phyloP scores from a whole-genome alignment of 208 protist species.

The Tetramitus jugosus region DNA sequence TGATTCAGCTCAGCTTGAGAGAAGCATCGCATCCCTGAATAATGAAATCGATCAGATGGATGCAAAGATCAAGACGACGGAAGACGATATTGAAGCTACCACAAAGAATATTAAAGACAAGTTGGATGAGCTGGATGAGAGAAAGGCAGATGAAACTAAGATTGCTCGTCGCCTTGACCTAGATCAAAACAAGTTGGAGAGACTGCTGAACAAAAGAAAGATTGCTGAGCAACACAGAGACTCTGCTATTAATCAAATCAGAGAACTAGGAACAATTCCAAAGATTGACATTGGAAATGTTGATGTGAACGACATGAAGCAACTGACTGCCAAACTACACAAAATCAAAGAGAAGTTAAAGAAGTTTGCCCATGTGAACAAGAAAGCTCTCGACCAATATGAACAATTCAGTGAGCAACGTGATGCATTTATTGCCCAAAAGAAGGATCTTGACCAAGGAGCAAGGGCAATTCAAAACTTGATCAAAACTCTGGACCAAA shows the following conservation, averaged over 20 bases:
- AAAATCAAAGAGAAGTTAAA: constrained; percentile 65
- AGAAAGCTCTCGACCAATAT: constrained; percentile 97
- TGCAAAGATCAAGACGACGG: neutral
- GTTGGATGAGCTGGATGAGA: neutral
- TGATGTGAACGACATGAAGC: constrained; percentile 43
- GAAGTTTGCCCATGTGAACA: constrained; percentile 89
- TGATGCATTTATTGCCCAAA: constrained; percentile 64
- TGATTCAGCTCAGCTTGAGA: too few species aligned
- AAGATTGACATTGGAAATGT: constrained; percentile 31
- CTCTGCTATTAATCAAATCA: constrained; percentile 72
- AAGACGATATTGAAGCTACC: neutral
- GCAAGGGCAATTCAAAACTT: constrained; percentile 77
- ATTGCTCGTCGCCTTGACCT: neutral
- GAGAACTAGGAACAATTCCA: constrained; percentile 73
- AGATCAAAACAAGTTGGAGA: constrained; percentile 34
- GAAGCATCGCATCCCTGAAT: too few species aligned
- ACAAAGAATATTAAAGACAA: neutral
- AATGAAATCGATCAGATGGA: constrained; percentile 48
- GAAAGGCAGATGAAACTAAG: neutral
- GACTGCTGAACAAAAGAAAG: constrained; percentile 35
- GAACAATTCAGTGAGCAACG: constrained; percentile 67
- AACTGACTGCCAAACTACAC: constrained; percentile 67
- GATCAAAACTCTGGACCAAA: constrained; percentile 83
- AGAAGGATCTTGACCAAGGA: constrained; percentile 63
- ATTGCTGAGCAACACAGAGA: constrained; percentile 50